phyloP scores from a whole-genome alignment of 192 early-diverging fungal species.

The Coemansia sp. region DNA sequence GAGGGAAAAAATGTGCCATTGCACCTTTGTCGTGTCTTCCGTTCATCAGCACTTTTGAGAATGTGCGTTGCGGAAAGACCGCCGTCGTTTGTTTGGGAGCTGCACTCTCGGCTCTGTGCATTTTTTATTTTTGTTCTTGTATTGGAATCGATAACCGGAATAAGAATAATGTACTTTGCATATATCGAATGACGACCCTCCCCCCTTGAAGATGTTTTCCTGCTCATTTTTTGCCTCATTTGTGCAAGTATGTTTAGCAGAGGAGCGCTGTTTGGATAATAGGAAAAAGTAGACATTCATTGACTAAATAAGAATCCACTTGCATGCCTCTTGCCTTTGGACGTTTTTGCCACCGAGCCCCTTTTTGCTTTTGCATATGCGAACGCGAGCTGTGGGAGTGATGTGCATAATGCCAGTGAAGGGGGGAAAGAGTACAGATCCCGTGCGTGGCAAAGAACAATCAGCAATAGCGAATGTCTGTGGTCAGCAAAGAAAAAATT shows the following conservation, averaged over 20 bases:
- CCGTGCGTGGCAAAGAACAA: conserved; percentile 7
- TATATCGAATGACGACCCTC: conserved; percentile 2
- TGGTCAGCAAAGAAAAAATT: neutral
- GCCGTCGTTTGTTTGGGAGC: conserved; percentile 2
- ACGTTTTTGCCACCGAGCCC: neutral
- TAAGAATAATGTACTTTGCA: neutral
- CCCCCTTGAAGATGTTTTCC: neutral
- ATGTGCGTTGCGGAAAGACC: neutral
- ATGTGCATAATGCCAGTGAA: neutral
- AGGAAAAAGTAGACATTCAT: neutral
- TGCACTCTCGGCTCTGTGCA: neutral
- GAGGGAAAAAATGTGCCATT: neutral
- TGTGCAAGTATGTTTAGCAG: neutral
- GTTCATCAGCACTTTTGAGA: neutral
- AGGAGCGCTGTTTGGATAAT: neutral
- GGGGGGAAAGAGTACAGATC: conserved; percentile 7
- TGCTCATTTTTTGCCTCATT: neutral
- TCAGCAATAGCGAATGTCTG: conserved; percentile 2
- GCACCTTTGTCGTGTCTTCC: neutral
- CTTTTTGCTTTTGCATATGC: neutral
- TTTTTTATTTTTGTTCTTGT: conserved; percentile 3
- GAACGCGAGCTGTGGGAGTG: neutral
- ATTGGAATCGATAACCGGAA: conserved; percentile 9
- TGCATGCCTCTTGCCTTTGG: conserved; percentile 1
- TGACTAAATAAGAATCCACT: conserved; percentile 4